phyloP scores from a whole-genome alignment of 73 alveolate genomes.

The Durusdinium trenchii region DNA sequence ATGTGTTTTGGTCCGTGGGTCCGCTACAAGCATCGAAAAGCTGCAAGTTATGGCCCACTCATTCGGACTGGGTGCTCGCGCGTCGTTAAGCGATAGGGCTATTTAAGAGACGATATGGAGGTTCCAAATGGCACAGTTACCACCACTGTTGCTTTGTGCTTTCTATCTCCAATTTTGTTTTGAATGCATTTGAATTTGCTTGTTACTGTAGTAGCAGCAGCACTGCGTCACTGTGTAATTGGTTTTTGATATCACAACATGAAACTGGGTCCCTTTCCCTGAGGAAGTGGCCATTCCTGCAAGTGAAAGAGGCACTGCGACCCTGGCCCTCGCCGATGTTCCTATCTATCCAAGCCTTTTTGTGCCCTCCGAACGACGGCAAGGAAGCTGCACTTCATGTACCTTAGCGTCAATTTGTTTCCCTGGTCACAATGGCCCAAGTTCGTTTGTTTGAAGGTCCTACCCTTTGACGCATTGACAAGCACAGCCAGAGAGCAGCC shows the following conservation, averaged over 20 bases:
- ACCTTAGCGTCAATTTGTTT: background rate
- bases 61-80: background rate
- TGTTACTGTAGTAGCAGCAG: too few relatives aligned
- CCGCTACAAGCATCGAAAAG: background rate
- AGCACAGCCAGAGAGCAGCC: too few relatives aligned
- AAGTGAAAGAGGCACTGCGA: conserved; percentile 31
- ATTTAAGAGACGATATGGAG: background rate
- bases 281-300: conserved; percentile 11
- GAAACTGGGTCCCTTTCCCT: too few relatives aligned
- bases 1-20: conserved; percentile 52
- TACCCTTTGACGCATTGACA: too few relatives aligned
- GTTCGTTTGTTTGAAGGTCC: background rate
- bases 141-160: background rate
- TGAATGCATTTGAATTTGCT: background rate
- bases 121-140: too few relatives aligned
- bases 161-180: background rate
- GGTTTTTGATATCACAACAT: too few relatives aligned
- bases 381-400: conserved; percentile 41
- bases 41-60: background rate
- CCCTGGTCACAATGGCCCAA: too few relatives aligned
- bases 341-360: conserved; percentile 14
- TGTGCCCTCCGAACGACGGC: conserved; percentile 9
- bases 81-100: background rate
- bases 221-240: too few relatives aligned
- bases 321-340: conserved; percentile 66